phyloP scores from a whole-genome alignment of 1,139 yeast species.

The Geotrichum europaeum region DNA sequence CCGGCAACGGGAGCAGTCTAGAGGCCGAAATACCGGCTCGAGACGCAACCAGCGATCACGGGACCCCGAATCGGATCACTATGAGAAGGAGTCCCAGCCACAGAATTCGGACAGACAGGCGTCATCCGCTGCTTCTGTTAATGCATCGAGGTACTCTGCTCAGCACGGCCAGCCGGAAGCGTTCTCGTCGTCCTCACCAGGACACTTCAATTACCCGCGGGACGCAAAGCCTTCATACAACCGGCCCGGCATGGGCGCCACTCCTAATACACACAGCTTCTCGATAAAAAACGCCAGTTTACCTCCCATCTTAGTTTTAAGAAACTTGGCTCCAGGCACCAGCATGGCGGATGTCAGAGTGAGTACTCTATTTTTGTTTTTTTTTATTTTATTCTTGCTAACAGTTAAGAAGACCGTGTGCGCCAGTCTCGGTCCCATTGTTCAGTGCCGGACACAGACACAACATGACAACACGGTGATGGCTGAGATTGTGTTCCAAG shows the following conservation, averaged over 20 bases:
- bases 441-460: conserved; percentile 24
- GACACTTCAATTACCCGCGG: background rate
- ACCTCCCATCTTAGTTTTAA: conserved; percentile 28
- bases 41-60: background rate
- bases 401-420: conserved; percentile 20
- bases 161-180: background rate
- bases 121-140: background rate
- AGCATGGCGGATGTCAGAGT: conserved; percentile 27
- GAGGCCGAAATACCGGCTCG: background rate
- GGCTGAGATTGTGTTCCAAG: conserved; percentile 28
- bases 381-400: background rate
- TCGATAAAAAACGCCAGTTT: conserved; percentile 26
- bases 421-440: conserved; percentile 24
- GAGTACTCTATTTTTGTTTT: background rate
- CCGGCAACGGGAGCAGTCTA: background rate
- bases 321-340: conserved; percentile 28
- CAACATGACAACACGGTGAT: conserved; percentile 20
- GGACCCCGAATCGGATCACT: background rate
- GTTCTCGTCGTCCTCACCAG: background rate
- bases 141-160: background rate
- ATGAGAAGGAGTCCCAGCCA: background rate
- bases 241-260: background rate
- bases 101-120: background rate
- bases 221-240: background rate
- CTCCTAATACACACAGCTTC: conserved; percentile 10